phyloP scores from a whole-genome alignment of 75 land plant species.

The Selaginella moellendorffii region DNA sequence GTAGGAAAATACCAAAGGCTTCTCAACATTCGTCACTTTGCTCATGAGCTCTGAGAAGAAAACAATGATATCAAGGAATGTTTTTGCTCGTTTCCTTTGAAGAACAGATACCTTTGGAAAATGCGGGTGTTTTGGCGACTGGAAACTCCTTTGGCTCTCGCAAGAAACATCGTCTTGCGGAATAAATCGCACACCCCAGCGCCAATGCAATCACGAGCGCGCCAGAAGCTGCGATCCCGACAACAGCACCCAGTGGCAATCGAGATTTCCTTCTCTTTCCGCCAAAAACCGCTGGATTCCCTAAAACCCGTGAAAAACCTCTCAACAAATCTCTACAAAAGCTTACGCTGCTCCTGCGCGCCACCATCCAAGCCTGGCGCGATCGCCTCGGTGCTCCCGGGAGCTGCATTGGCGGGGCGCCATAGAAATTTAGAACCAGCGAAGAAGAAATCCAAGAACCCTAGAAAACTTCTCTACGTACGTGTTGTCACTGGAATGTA shows the following conservation, averaged over 20 bases:
- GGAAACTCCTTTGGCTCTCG: not conserved
- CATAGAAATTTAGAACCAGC: not conserved
- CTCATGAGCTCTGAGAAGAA: conserved; percentile 14
- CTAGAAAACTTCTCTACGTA: too few relatives aligned
- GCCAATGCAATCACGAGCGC: not conserved
- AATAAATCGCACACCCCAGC: not conserved
- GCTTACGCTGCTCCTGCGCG: not conserved
- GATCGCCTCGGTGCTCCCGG: too few relatives aligned
- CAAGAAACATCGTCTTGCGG: not conserved
- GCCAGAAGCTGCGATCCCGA: too few relatives aligned
- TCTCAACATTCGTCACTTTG: conserved; percentile 53
- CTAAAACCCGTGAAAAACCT: too few relatives aligned
- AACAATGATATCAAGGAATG: not conserved
- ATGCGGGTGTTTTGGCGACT: not conserved
- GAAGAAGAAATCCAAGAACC: not conserved
- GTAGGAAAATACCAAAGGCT: conserved; percentile 51
- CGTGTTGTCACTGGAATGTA: conserved; percentile 36
- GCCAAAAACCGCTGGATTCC: not conserved
- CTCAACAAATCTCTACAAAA: not conserved
- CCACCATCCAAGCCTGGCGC: too few relatives aligned
- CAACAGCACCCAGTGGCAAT: not conserved
- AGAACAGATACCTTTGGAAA: not conserved
- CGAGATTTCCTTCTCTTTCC: not conserved
- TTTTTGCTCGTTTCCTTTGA: too few relatives aligned
- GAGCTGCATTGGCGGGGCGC: not conserved